Evolutionary conservation across 345 rosid genomes (phyloP).

Genomic region (Pelargonium nanum): DNA sequence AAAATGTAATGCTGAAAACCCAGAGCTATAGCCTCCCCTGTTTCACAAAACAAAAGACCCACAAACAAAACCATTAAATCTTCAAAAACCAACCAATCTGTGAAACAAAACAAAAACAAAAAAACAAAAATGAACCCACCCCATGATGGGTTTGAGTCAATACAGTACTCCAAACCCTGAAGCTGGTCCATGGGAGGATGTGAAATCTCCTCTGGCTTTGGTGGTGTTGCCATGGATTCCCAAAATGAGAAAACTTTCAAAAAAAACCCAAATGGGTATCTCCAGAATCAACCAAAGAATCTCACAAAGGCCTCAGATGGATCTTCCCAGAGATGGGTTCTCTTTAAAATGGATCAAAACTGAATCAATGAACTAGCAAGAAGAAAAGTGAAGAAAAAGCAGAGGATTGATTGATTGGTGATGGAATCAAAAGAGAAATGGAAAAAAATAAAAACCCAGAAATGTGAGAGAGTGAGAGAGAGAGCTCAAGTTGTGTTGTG

Average conservation of each 20-base stretch:
- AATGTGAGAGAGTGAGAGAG: conserved; percentile 1
- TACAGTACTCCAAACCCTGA: conserved; percentile 95
- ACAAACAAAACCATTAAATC: not conserved
- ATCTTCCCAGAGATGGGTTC: not conserved
- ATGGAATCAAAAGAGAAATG: conserved; percentile 7
- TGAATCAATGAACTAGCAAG: not conserved
- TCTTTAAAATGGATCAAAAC: not conserved
- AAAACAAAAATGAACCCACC: conserved; percentile 29
- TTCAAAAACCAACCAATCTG: not conserved
- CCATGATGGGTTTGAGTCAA: conserved; percentile 98
- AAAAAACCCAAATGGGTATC: conserved; percentile 17
- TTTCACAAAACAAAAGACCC: not conserved
- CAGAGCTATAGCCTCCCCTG: conserved; percentile 91
- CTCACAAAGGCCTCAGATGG: conserved; percentile 5
- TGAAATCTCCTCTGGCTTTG: conserved; percentile 79
- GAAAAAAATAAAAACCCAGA: not conserved
- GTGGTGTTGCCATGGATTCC: conserved; percentile 66
- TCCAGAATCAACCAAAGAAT: conserved; percentile 12
- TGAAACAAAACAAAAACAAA: not conserved
- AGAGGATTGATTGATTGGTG: not conserved
- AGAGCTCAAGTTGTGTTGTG: not conserved
- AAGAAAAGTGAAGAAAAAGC: conserved; percentile 10
- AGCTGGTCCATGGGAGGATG: conserved; percentile 97
- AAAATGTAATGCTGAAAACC: conserved; percentile 93
- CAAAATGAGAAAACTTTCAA: not conserved